These are phyloP conservation scores for Dioscorea cayenensis DNA, from an alignment of 116 monocot species.

Conservation along the genomic window DNA sequence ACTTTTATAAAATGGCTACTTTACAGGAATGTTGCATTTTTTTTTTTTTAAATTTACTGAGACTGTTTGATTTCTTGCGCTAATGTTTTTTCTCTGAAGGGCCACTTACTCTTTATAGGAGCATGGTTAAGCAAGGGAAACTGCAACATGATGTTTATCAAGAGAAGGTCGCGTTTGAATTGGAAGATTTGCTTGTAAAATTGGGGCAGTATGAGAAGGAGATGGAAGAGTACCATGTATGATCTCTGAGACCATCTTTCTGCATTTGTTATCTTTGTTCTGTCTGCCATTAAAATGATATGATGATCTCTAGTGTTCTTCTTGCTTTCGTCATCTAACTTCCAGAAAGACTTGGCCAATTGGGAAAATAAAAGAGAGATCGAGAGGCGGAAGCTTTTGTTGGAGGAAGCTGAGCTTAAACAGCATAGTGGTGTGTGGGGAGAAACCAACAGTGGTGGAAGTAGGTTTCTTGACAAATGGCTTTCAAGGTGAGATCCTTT, in stretches of 20 bases:
- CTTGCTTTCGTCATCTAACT: background rate
- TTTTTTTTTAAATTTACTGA: no score
- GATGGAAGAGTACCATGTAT: slow-evolving; percentile 93
- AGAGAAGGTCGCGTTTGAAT: slow-evolving; percentile 62
- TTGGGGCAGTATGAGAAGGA: slow-evolving; percentile 70
- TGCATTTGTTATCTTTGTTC: no score
- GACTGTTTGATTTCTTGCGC: no score
- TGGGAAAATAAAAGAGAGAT: slow-evolving; percentile 80
- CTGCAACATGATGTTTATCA: slow-evolving; percentile 63
- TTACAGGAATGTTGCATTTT: no score
- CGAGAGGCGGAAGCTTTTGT: slow-evolving; percentile 52
- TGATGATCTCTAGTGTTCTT: background rate
- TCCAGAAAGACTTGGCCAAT: slow-evolving; percentile 46
- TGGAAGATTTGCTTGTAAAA: slow-evolving; percentile 54
- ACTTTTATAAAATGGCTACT: no score
- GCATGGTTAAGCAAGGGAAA: slow-evolving; percentile 72
- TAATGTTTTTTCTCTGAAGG: slow-evolving; percentile 22
- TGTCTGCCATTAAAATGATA: background rate
- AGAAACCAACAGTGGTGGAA: slow-evolving; percentile 21
- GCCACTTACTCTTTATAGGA: slow-evolving; percentile 62
- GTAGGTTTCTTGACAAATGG: slow-evolving; percentile 47
- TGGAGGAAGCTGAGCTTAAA: slow-evolving; percentile 71
- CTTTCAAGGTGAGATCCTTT: slow-evolving; percentile 26
- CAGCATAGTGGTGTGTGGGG: slow-evolving; percentile 59
- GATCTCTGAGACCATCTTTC: background rate